These are phyloP conservation scores for Dichotomocladium elegans DNA, from an alignment of 371 early-diverging fungal genomes.

Conservation along the genomic window DNA sequence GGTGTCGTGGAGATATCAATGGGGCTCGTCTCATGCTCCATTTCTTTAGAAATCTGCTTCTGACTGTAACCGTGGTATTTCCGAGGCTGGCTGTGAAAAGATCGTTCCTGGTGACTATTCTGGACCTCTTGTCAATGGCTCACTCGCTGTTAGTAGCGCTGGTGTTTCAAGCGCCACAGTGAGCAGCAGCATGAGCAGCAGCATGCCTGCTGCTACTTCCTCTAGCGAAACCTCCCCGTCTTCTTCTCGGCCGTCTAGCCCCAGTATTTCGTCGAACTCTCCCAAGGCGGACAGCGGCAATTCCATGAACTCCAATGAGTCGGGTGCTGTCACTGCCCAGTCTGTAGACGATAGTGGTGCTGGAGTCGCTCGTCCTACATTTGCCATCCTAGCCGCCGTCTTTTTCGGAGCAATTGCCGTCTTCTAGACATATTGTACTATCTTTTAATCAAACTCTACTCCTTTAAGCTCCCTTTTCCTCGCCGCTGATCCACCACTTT, in stretches of 20 bases:
- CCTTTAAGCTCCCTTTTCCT: too few species aligned
- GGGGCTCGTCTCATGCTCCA: neutral
- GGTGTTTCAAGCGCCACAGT: neutral
- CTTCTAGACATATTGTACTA: too few species aligned
- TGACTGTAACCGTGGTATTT: conserved; percentile 47
- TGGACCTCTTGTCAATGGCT: conserved; percentile 24
- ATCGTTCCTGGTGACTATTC: conserved; percentile 54
- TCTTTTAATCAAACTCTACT: too few species aligned
- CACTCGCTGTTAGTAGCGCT: neutral
- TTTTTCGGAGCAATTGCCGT: too few species aligned
- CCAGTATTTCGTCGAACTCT: neutral
- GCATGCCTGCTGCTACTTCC: neutral
- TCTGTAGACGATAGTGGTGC: conserved; percentile 4
- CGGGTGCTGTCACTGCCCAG: conserved; percentile 6
- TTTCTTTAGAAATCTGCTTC: conserved; percentile 23
- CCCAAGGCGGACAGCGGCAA: too few species aligned
- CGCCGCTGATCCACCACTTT: too few species aligned
- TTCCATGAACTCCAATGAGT: too few species aligned
- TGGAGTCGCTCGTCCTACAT: too few species aligned
- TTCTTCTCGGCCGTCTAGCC: neutral
- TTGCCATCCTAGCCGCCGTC: too few species aligned
- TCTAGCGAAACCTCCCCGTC: conserved; percentile 1
- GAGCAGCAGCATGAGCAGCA: neutral
- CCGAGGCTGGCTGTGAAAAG: conserved; percentile 47
- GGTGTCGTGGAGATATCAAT: neutral